Base-by-base conservation (phyloP, 1,284 basidiomycete species). In the Fomitopsis betulina region DNA sequence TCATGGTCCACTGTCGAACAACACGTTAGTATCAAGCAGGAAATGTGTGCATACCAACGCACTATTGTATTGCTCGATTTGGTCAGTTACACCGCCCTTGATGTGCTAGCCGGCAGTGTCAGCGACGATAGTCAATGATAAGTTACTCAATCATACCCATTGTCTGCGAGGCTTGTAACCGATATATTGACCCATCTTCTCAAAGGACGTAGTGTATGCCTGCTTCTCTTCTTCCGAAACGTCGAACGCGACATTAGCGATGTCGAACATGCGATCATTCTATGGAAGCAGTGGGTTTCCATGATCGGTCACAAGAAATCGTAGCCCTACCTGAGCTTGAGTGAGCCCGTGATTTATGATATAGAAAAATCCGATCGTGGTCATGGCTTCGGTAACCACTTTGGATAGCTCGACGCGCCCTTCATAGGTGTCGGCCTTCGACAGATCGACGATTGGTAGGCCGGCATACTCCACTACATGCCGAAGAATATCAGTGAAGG, bases 381-480 rank as follows among this genome's bases (percentile, higher is more conserved):
- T 72, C 75, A 91, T 79, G 0, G 87, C 87, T 57, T 84, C 75
- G 40, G 79, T 77, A 12, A 85, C 75, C 65, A 81, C 76, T n/a
- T 70, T 64, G 0, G 82, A 79, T 2, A 88, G 76, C 55, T 74
- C 71, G 1, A 66, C 66, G 33, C 80, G 78, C 2, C 78, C 83
- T 58, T 83, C 80, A 1, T 72, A 69, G 0, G 75, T 84, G 13
- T 68, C 63, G 32, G 76, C 75, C 57, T 79, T 79, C 32, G 83
- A 75, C 9, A 91, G 70, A 66, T 91, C 88, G 57, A 91, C 80
- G 58, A 82, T 76, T 13, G 84, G 77, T 19, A 91, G 77, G 50
- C 89, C 80, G 0, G 85, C 89, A 74, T 84, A 89, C 53, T 87
- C 81, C 70, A 87, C 86, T 87, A 51, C 25, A 30, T 2, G 5